These are phyloP conservation scores for Aspergillus latus DNA, from an alignment of 2,329 filamentous ascomycete genomes.

Conservation along the genomic window DNA sequence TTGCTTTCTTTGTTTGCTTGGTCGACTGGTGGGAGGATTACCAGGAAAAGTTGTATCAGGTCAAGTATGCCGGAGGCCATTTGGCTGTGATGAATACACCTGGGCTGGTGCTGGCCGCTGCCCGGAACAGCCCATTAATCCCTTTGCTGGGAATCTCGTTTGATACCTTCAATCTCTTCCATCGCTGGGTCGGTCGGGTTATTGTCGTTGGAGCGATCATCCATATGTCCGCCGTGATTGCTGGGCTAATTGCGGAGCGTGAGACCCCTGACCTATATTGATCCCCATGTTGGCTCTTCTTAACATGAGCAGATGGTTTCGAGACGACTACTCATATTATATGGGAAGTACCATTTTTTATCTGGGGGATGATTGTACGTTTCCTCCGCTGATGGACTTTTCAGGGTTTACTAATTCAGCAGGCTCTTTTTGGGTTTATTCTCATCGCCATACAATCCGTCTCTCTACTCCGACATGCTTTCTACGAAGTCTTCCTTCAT, in stretches of 20 bases:
- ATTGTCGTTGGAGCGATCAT: constrained; percentile 66
- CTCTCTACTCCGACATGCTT: constrained; percentile 44
- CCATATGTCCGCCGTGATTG: constrained; percentile 55
- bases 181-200: constrained; percentile 77
- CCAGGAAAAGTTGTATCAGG: constrained; percentile 35
- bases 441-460: constrained; percentile 42
- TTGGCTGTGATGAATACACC: constrained; percentile 85
- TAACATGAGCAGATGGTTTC: constrained; percentile 53
- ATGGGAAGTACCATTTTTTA: constrained; percentile 31
- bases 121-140: constrained; percentile 90
- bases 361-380: constrained; percentile 34
- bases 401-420: constrained; percentile 21
- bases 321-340: constrained; percentile 25
- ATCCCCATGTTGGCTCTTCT: not conserved
- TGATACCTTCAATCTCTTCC: constrained; percentile 88
- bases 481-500: constrained; percentile 47
- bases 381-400: constrained; percentile 27
- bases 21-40: constrained; percentile 36
- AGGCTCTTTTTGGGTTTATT: constrained; percentile 41
- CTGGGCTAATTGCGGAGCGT: constrained; percentile 24
- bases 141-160: constrained; percentile 77
- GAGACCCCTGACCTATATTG: constrained; percentile 6
- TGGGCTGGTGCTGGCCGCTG: constrained; percentile 78
- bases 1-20: constrained; percentile 63
- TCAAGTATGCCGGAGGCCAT: constrained; percentile 79